Evolutionary conservation across 768 basidiomycete species (phyloP).

Genomic region (Multifurca ochricompacta): DNA sequence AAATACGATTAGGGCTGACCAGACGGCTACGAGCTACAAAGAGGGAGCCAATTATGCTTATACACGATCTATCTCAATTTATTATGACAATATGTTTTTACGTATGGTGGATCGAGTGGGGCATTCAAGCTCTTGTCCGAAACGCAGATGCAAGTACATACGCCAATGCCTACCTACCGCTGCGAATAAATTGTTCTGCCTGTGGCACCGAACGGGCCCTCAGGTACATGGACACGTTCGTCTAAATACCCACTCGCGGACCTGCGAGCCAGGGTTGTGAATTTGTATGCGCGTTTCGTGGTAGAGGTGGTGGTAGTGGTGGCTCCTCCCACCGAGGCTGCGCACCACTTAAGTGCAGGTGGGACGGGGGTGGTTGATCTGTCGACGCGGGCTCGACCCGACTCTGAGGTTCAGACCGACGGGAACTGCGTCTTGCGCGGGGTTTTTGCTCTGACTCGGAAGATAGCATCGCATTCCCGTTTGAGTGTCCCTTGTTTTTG

Average conservation of each 20-base stretch:
- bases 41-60: neutral
- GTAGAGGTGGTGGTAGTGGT: neutral
- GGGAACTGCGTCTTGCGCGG: slow-evolving; percentile 12
- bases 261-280: slow-evolving; percentile 20
- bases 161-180: slow-evolving; percentile 7
- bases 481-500: slow-evolving; percentile 12
- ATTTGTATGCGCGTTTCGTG: slow-evolving; percentile 6
- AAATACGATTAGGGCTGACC: slow-evolving; percentile 26
- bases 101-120: neutral
- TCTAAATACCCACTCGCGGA: slow-evolving; percentile 19
- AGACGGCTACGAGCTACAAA: neutral
- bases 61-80: slow-evolving; percentile 1
- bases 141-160: neutral
- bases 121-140: neutral
- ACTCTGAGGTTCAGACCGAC: slow-evolving; percentile 17
- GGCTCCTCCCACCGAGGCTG: slow-evolving; percentile 10
- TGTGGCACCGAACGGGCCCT: slow-evolving; percentile 17
- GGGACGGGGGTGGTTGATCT: neutral
- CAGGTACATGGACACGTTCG: slow-evolving; percentile 15
- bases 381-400: neutral
- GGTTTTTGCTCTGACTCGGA: slow-evolving; percentile 6
- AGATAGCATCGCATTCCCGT: neutral
- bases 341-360: neutral
- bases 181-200: slow-evolving; percentile 23
- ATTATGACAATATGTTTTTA: slow-evolving; percentile 7